Conservation (phyloP, 2,329 filamentous ascomycete genomes). For the Trichoderma koningiopsis region DNA sequence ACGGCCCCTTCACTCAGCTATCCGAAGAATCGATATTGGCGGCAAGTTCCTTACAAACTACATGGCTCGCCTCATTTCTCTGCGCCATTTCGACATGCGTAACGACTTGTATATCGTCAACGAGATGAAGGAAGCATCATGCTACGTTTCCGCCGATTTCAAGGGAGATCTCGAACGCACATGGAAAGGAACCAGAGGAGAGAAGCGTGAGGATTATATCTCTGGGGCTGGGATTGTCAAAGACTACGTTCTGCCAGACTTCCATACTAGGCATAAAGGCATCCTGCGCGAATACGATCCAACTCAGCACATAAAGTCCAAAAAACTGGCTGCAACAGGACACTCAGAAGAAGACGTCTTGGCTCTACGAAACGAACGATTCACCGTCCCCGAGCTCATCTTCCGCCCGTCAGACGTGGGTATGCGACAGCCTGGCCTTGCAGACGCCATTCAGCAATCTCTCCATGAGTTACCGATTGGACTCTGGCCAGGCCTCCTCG, state of each 20-base stretch:
- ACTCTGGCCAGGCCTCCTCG: constrained; percentile 78
- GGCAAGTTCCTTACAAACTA: constrained; percentile 94
- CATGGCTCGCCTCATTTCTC: constrained; percentile 82
- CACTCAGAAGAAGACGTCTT: constrained; percentile 71
- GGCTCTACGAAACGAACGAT: constrained; percentile 88
- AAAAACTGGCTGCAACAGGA: constrained; percentile 48
- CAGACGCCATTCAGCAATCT: constrained; percentile 80
- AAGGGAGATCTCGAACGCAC: constrained; percentile 73
- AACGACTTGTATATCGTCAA: constrained; percentile 93
- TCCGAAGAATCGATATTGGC: constrained; percentile 84
- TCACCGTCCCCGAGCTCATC: constrained; percentile 83
- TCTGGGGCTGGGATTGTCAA: constrained; percentile 68
- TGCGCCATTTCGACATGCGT: constrained; percentile 93
- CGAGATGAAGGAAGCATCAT: constrained; percentile 90
- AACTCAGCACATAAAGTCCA: constrained; percentile 55
- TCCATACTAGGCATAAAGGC: constrained; percentile 62
- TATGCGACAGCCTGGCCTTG: constrained; percentile 78
- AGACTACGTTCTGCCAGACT: constrained; percentile 91
- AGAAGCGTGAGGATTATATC: constrained; percentile 53
- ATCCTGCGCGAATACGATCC: constrained; percentile 78
- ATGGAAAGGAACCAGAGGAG: constrained; percentile 75
- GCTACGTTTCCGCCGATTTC: constrained; percentile 81
- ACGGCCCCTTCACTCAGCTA: constrained; percentile 74
- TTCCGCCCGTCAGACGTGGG: constrained; percentile 87
- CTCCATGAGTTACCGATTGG: constrained; percentile 75